Conservation (phyloP, 805 yeast genomes). For the Grigorovia transvaalensis region DNA sequence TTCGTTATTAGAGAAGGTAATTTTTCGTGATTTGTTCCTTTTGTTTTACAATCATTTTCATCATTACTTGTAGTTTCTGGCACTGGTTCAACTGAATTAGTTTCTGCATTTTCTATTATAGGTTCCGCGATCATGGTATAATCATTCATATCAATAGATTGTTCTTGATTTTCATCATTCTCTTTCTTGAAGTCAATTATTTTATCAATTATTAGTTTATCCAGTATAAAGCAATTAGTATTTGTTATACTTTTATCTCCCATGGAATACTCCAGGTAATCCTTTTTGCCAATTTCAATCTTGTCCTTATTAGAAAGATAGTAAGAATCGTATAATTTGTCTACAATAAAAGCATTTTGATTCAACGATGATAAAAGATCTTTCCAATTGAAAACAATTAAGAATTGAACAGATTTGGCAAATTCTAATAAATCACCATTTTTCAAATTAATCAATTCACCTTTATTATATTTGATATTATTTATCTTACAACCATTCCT, state of each 20-base stretch:
- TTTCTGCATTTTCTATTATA: no score
- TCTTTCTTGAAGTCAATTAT: neutral
- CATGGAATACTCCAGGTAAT: neutral
- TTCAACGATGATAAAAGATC: neutral
- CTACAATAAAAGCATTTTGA: neutral
- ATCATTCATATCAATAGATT: neutral
- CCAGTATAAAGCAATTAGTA: neutral
- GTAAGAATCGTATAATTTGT: neutral
- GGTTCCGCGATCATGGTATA: no score
- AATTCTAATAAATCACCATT: neutral
- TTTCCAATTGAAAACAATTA: neutral
- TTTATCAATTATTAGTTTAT: neutral
- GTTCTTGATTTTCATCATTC: neutral
- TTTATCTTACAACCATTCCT: constrained; percentile 81
- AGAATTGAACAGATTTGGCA: neutral
- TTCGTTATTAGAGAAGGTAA: neutral
- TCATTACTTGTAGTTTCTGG: neutral
- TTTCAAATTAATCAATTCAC: neutral
- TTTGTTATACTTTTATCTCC: neutral
- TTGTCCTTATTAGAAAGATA: neutral
- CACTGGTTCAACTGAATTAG: no score
- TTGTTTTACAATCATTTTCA: neutral
- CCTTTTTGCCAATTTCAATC: neutral
- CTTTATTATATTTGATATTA: neutral
- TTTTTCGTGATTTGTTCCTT: neutral